Conservation (phyloP, 2,329 filamentous ascomycete species). For the Penicillium decumbens region DNA sequence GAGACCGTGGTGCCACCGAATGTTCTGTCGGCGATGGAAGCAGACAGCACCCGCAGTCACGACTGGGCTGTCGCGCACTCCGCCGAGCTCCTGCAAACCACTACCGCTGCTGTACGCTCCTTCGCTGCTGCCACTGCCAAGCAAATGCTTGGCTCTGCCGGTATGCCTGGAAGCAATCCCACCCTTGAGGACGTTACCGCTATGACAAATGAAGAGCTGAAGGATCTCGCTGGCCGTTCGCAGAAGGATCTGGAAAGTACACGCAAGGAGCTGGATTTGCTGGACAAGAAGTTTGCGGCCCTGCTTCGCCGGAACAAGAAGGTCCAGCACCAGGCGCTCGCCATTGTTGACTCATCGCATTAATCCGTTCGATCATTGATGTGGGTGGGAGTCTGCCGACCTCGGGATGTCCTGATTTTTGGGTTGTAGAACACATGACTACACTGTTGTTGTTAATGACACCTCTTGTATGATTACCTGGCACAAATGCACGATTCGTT, state of each 20-base stretch:
- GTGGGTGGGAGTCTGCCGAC: no score
- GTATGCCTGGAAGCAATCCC: conserved; percentile 29
- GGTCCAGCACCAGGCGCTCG: conserved; percentile 40
- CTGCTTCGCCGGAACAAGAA: conserved; percentile 44
- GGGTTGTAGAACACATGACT: not conserved
- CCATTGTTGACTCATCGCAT: conserved; percentile 19
- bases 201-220: conserved; percentile 41
- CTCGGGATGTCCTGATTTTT: not conserved
- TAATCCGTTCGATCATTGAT: not conserved
- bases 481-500: not conserved
- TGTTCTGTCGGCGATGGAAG: conserved; percentile 38
- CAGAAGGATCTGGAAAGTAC: conserved; percentile 67
- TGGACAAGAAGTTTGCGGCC: conserved; percentile 43
- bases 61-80: conserved; percentile 37
- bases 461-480: not conserved
- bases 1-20: conserved; percentile 33
- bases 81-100: conserved; percentile 34
- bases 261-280: conserved; percentile 59
- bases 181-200: conserved; percentile 41
- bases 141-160: conserved; percentile 35
- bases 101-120: conserved; percentile 33
- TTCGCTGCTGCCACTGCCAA: conserved; percentile 36
- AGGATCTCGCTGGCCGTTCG: conserved; percentile 37
- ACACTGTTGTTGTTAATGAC: not conserved
- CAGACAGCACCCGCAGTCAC: conserved; percentile 36